These are phyloP conservation scores for Linderina pennispora DNA, from an alignment of 192 early-diverging fungal genomes.

Conservation along the genomic window DNA sequence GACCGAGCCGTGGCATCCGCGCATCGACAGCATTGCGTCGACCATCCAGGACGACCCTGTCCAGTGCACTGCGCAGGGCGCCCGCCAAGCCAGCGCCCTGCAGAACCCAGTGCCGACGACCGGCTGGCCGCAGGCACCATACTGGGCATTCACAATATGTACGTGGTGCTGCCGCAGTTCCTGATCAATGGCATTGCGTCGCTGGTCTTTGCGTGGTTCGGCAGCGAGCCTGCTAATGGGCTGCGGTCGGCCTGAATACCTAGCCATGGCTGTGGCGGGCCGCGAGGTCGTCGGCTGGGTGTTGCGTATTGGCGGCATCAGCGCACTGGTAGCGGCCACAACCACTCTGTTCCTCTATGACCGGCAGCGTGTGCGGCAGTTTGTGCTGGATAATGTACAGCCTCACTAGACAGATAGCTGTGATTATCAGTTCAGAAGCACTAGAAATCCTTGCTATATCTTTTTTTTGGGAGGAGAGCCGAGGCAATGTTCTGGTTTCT, in stretches of 20 bases:
- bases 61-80: too few relatives aligned
- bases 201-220: conserved; percentile 39
- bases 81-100: not conserved
- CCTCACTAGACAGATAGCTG: too few relatives aligned
- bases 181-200: conserved; percentile 47
- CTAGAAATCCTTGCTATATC: not conserved
- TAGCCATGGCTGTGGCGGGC: conserved; percentile 16
- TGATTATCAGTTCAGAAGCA: not conserved
- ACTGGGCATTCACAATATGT: conserved; percentile 95
- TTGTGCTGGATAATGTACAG: conserved; percentile 7
- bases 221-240: not conserved
- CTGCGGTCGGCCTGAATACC: conserved; percentile 32
- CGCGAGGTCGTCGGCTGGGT: conserved; percentile 26
- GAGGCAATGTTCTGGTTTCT: too few relatives aligned
- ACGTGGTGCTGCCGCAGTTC: conserved; percentile 94
- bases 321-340: conserved; percentile 30
- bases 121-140: conserved; percentile 58
- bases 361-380: conserved; percentile 25
- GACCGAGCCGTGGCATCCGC: conserved; percentile 2
- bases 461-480: too few relatives aligned
- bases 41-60: conserved; percentile 21
- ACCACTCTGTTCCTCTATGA: conserved; percentile 38
- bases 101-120: not conserved
- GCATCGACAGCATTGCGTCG: conserved; percentile 34
- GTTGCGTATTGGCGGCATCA: conserved; percentile 34